Evolutionary conservation across 2,329 filamentous ascomycete genomes (phyloP), one percentile per base, ranked within the genome.

Genomic region (Fusarium vanettenii): DNA sequence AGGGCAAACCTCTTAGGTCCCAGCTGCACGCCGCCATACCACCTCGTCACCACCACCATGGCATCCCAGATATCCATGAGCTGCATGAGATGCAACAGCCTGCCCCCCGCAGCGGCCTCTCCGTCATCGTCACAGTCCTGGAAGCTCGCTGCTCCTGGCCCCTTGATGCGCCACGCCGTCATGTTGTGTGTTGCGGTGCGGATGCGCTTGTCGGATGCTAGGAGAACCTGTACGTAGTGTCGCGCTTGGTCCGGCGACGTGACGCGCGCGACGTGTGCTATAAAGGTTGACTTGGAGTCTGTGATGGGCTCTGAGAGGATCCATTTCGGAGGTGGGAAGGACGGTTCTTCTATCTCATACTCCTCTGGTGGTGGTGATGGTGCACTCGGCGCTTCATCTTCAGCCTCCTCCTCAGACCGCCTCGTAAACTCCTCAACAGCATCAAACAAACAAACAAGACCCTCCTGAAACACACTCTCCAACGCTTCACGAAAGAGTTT

Each of bases 121-220:
- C 97, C 97, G 81, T 99, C 97, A 79, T 99, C 97, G 79, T 99
- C 94, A 80, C 93, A 98, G 83, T 99, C 97, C 82, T 98, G 95
- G 76, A 92, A 95, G 31, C 86, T 85, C 60, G 88, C 73, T 84
- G 85, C 66, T 86, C 85, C 85, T 0, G 83, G 80, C 0, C 89
- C 90, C 33, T 89, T 90, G 64, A 98, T 95, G 13, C 97, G 90
- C 94, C 95, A 98, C 2, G 96, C 96, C 22, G 93, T 95, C 80
- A 99, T 98, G 82, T 98, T 98, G 82, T 99, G 97, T 70, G 96
- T 95, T 6, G 97, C 97, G 56, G 89, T 87, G n/a, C 95, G 92
- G 39, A 95, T 92, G 76, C 94, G 95, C 84, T 93, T 95, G 83
- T 98, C 95, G 10, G 91, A 93, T 6, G 92, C 89, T 9, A 98